Evolutionary conservation across 1,284 basidiomycete genomes (phyloP).

Genomic region (Pseudozyma tsukubaensis): DNA sequence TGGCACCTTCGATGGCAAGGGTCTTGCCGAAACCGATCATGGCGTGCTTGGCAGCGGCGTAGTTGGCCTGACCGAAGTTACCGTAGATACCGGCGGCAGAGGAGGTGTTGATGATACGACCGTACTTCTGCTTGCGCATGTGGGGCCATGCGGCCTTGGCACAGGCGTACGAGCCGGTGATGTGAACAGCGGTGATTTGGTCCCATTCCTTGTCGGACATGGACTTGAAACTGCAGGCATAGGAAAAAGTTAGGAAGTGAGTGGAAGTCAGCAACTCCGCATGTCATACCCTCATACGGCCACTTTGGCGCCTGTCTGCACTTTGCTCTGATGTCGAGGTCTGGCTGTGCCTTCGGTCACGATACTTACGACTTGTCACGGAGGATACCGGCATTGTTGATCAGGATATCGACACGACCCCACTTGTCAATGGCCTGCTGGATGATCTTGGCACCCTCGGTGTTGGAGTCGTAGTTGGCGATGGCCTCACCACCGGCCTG

Average conservation of each 20-base stretch:
- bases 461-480: conserved; percentile 86
- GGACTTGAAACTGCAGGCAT: conserved; percentile 66
- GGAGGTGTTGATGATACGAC: conserved; percentile 66
- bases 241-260: neutral
- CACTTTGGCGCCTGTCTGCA: too few relatives aligned
- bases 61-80: conserved; percentile 96
- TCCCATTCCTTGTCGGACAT: conserved; percentile 71
- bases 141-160: conserved; percentile 96
- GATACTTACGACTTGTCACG: conserved; percentile 72
- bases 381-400: conserved; percentile 98
- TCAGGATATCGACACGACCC: conserved; percentile 75
- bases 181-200: conserved; percentile 82
- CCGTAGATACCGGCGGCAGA: conserved; percentile 74
- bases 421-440: conserved; percentile 88
- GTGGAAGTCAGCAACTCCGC: neutral
- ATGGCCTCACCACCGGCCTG: conserved; percentile 74
- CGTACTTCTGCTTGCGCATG: conserved; percentile 85
- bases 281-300: neutral
- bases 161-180: conserved; percentile 95
- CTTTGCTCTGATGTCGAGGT: too few relatives aligned
- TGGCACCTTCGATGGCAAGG: conserved; percentile 83
- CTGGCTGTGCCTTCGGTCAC: too few relatives aligned
- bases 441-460: conserved; percentile 88
- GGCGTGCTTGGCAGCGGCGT: conserved; percentile 72
- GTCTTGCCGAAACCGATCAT: conserved; percentile 81